Evolutionary conservation across 345 rosid genomes (phyloP).

Genomic region (Populus deltoides): DNA sequence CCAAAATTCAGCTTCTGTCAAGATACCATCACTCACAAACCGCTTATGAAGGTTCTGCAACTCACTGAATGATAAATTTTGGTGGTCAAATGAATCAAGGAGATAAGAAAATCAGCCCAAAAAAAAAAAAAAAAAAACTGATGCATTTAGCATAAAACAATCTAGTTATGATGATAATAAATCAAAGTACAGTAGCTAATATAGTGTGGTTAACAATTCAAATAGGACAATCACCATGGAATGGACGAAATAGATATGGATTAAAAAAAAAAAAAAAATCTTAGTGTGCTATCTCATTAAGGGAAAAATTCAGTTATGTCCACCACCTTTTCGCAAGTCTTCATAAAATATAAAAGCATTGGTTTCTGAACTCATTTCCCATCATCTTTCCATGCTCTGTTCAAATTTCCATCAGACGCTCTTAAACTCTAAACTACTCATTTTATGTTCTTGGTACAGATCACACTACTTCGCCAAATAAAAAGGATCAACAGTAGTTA

Average conservation of each 20-base stretch:
- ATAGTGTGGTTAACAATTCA: not conserved
- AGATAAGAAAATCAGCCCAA: not conserved
- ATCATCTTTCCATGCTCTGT: not conserved
- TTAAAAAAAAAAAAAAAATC: not conserved
- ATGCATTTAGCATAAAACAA: slow-evolving; percentile 9
- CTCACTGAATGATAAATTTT: slow-evolving; percentile 47
- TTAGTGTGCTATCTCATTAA: not conserved
- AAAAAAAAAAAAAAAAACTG: not conserved
- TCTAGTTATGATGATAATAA: not conserved
- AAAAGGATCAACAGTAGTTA: not conserved
- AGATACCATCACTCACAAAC: slow-evolving; percentile 55
- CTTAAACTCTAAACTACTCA: not conserved
- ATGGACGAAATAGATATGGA: too few relatives aligned
- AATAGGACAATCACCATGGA: not conserved
- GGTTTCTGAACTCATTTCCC: not conserved
- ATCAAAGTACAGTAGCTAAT: not conserved
- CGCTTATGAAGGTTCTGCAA: slow-evolving; percentile 74
- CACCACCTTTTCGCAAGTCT: not conserved
- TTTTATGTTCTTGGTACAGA: too few relatives aligned
- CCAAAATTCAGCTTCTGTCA: slow-evolving; percentile 93
- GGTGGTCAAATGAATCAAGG: not conserved
- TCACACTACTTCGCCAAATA: not conserved
- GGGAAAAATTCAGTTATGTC: not conserved
- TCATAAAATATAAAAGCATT: not conserved
- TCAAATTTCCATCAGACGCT: too few relatives aligned